phyloP scores from a whole-genome alignment of 2,329 filamentous ascomycete species.

The Hyphodiscus sp. region DNA sequence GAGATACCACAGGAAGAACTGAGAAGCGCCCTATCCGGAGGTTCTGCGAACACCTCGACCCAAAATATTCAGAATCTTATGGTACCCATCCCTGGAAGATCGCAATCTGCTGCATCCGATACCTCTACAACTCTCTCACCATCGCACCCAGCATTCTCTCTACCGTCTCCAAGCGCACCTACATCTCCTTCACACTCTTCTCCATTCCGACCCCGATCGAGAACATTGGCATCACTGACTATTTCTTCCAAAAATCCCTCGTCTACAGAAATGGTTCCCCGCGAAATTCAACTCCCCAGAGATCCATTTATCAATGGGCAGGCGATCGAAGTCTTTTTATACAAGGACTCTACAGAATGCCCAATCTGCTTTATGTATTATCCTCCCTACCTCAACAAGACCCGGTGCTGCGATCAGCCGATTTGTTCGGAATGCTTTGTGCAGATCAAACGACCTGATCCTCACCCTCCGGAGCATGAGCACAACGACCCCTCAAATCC shows the following conservation, averaged over 20 bases:
- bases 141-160: slow-evolving; percentile 55
- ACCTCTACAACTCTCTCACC: slow-evolving; percentile 49
- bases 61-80: slow-evolving; percentile 65
- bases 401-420: slow-evolving; percentile 88
- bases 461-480: slow-evolving; percentile 74
- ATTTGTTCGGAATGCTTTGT: slow-evolving; percentile 99
- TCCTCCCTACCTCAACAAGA: slow-evolving; percentile 88
- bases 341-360: slow-evolving; percentile 85
- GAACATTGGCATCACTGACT: slow-evolving; percentile 78
- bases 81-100: slow-evolving; percentile 71
- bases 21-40: slow-evolving; percentile 39
- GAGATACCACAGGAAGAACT: slow-evolving; percentile 68
- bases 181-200: slow-evolving; percentile 39
- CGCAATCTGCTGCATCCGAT: slow-evolving; percentile 75
- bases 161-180: slow-evolving; percentile 48
- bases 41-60: slow-evolving; percentile 45
- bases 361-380: slow-evolving; percentile 97
- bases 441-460: slow-evolving; percentile 92
- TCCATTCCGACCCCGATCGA: slow-evolving; percentile 75
- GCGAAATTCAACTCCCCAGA: slow-evolving; percentile 71
- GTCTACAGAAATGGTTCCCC: slow-evolving; percentile 63
- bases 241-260: slow-evolving; percentile 67
- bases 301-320: slow-evolving; percentile 94
- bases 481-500: slow-evolving; percentile 28
- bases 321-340: slow-evolving; percentile 83